Percentiles rank a stretch among this genome's conserved stretches.
phyloP scores from a whole-genome alignment of 805 yeast genomes.

The Saccharomycopsis babjevae region DNA sequence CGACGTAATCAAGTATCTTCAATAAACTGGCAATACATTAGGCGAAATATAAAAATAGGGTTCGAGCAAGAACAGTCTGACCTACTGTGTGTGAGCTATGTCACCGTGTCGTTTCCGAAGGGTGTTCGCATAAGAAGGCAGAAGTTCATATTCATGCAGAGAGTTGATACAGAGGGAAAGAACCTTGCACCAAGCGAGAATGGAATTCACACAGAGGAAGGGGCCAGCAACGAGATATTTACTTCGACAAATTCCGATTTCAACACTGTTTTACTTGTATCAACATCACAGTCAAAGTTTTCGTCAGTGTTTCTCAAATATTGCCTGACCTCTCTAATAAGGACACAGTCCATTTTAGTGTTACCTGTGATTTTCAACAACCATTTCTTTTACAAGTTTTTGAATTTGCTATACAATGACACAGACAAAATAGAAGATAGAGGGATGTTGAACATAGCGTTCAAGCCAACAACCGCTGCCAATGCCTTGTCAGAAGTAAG shows the following conservation, averaged over 20 bases:
- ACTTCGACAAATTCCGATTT: not conserved
- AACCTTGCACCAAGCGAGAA: too few relatives aligned
- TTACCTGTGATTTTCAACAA: not conserved
- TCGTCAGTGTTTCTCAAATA: constrained; percentile 5
- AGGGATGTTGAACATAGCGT: constrained; percentile 49
- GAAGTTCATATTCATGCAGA: constrained; percentile 10
- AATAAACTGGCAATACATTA: constrained; percentile 5
- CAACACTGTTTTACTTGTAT: constrained; percentile 3
- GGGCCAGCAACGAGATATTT: not conserved
- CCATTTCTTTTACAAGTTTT: not conserved
- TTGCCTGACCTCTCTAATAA: constrained; percentile 3
- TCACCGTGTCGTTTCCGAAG: constrained; percentile 7
- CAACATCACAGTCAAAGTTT: not conserved
- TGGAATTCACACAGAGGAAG: not conserved
- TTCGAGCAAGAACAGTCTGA: constrained; percentile 9
- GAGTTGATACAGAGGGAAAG: not conserved
- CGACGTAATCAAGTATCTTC: not conserved
- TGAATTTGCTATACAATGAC: not conserved
- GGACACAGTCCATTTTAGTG: constrained; percentile 1
- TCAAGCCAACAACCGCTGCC: constrained; percentile 27
- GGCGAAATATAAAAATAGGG: not conserved
- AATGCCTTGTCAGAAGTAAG: not conserved
- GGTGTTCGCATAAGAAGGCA: constrained; percentile 5
- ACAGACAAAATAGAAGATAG: constrained; percentile 47
- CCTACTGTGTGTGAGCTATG: not conserved